Conservation (phyloP, 1,284 basidiomycete species). For the Vanrija sp. region DNA sequence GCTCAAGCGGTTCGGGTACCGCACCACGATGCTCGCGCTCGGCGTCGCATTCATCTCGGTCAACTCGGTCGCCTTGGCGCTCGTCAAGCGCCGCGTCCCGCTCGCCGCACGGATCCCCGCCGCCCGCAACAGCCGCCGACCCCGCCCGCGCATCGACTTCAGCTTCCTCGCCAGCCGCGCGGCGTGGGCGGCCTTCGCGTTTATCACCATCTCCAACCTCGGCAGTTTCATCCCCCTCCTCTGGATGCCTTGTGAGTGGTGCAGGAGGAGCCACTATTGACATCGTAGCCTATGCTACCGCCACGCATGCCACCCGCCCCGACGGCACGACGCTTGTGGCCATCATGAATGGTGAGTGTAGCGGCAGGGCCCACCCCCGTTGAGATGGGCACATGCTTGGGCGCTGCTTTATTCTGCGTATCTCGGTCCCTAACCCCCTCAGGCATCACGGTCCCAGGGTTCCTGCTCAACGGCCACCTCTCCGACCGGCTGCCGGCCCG, state of each 20-base stretch:
- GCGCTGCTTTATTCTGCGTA: too few species aligned
- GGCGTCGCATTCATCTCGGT: conserved; percentile 35
- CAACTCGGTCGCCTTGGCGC: conserved; percentile 32
- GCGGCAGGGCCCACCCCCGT: too few species aligned
- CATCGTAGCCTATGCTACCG: conserved; percentile 33
- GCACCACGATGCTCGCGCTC: conserved; percentile 40
- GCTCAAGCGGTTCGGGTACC: conserved; percentile 41
- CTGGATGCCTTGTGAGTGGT: conserved; percentile 26
- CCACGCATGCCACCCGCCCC: conserved; percentile 30
- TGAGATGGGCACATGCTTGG: too few species aligned
- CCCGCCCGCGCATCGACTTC: conserved; percentile 17
- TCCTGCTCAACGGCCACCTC: conserved; percentile 35
- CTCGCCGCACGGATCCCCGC: neutral
- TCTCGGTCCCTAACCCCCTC: conserved; percentile 4
- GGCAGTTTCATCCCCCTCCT: conserved; percentile 45
- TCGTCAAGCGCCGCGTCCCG: conserved; percentile 44
- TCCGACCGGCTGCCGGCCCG: conserved; percentile 36
- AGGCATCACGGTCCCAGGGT: conserved; percentile 25
- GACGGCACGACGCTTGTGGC: conserved; percentile 41
- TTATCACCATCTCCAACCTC: conserved; percentile 36
- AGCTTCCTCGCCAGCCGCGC: conserved; percentile 22
- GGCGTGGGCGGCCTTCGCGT: conserved; percentile 28
- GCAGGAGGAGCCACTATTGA: neutral
- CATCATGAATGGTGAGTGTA: conserved; percentile 43
- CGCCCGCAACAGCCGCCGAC: neutral